Base-by-base conservation (phyloP, 2,329 filamentous ascomycete species). In the Sclerotinia nivalis region DNA sequence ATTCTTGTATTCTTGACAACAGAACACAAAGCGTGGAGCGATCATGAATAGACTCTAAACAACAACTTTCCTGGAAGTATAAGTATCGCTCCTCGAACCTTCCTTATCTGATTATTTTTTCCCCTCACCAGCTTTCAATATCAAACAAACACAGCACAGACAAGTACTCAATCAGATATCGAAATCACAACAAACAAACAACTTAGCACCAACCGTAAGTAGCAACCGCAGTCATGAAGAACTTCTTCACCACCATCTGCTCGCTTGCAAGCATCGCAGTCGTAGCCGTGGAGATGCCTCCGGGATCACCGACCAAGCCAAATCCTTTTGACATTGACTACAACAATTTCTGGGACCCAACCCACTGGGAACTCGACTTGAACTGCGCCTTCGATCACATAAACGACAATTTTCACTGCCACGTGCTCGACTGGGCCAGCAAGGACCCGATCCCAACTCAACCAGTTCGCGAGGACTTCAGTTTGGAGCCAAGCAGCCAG, bases 351-450 rank as follows among this genome's bases (percentile, higher is more conserved):
- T 8, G 4, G 25, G 25, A 8, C 20, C 20, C 25, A 4, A 34
- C 20, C 1, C 0, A 7, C 22, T 62, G 43, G 59, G 1, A 12
- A 10, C 43, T 49, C 12, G 2, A 10, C 2, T 45, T 61, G 20
- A 0, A 1, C 9, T 47, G 59, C 43, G 20, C 12, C 5, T 15
- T n/a, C 18, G 43, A 61, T 10, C 7, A 7, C 10, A 10, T 1
- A 1, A n/a, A 1, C 28, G 6, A n/a, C 43, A 2, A n/a, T 15
- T 12, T 18, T 1, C 2, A n/a, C 12, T 62, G 43, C 25, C 0
- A 0, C 2, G 49, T 12, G 43, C 1, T 1, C 4, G 6, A 1
- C 18, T 2, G 6, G 2, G 0, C 7, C 20, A 34, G 6, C 2
- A 1, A 34, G 6, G 9, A 7, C 22, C 18, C 43, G 6, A 34